Base-by-base conservation (phyloP, 345 rosid genomes). In the Odontarrhena argentea region DNA sequence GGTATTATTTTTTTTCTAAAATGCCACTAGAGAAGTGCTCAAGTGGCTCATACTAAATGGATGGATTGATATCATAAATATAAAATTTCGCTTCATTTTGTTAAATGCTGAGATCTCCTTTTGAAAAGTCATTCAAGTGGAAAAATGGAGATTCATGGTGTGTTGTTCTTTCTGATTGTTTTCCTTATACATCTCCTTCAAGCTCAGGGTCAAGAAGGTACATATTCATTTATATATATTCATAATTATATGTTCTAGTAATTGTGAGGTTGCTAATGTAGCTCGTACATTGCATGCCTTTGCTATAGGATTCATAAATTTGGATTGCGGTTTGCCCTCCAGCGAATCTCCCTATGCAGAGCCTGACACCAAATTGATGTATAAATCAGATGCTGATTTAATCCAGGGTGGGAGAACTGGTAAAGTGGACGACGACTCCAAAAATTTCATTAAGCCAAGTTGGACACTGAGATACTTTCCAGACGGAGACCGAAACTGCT, bases 401-500 rank as follows among this genome's bases (percentile, higher is more conserved):
- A 32, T 69, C 12, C 65, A 61, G 2, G 10, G 76, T 13, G 80
- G 80, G 3, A 41, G 54, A 53, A 13, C n/a, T 0, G 52, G 59
- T 14, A 52, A 14, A 28, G 43, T 22, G 22, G 1, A 18, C 10
- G n/a, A 43, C 6, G 74, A 52, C 8, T 7, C 45, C 1, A 62
- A 70, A 25, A 3, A 45, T 0, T 0, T 4, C 54, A 12, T 5
- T 3, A 69, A 43, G 32, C 45, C 60, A 7, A 3, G 3, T 4
- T 32, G 2, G 53, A 42, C 60, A n/a, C 44, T 81, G 0, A 52
- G 78, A 46, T 70, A 63, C 64, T 78, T 78, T 65, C 82, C 81
- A 40, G 78, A 81, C 2, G 82, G 81, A 18, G 14, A 6, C 9
- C 71, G 73, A 71, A 76, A 65, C 53, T 78, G 82, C 50, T 81